phyloP scores from a whole-genome alignment of 768 basidiomycete species.

The Mycena polygramma region DNA sequence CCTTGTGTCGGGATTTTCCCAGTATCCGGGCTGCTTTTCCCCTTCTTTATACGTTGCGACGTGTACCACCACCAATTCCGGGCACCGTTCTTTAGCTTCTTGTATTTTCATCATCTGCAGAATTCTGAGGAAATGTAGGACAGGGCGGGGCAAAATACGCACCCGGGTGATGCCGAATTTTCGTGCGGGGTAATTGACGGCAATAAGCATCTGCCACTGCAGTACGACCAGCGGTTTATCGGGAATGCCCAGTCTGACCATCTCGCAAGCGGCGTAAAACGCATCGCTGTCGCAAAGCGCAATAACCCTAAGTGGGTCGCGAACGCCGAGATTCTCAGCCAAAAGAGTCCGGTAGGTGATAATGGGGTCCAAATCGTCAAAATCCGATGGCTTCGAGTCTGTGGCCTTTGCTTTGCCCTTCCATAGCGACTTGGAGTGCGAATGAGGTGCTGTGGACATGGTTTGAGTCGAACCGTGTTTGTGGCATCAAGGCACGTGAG shows the following conservation, averaged over 20 bases:
- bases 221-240: slow-evolving; percentile 82
- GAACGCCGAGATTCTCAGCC: slow-evolving; percentile 74
- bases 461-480: too few species aligned
- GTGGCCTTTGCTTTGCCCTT: slow-evolving; percentile 71
- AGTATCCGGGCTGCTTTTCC: slow-evolving; percentile 88
- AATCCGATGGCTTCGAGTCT: slow-evolving; percentile 49
- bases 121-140: neutral
- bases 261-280: slow-evolving; percentile 90
- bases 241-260: slow-evolving; percentile 78
- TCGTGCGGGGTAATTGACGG: slow-evolving; percentile 96
- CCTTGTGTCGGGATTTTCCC: slow-evolving; percentile 87
- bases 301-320: slow-evolving; percentile 85
- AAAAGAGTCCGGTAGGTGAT: slow-evolving; percentile 88
- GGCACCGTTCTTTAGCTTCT: slow-evolving; percentile 90
- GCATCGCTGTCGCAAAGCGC: slow-evolving; percentile 94
- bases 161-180: slow-evolving; percentile 90
- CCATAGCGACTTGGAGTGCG: slow-evolving; percentile 46
- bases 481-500: neutral
- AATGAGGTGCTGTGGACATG: neutral
- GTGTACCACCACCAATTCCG: slow-evolving; percentile 87
- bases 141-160: neutral
- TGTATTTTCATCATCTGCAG: slow-evolving; percentile 76
- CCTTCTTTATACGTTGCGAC: slow-evolving; percentile 96
- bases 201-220: slow-evolving; percentile 92
- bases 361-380: slow-evolving; percentile 70